Evolutionary conservation across 2,329 filamentous ascomycete species (phyloP).

Genomic region (Xylariaceae sp.): DNA sequence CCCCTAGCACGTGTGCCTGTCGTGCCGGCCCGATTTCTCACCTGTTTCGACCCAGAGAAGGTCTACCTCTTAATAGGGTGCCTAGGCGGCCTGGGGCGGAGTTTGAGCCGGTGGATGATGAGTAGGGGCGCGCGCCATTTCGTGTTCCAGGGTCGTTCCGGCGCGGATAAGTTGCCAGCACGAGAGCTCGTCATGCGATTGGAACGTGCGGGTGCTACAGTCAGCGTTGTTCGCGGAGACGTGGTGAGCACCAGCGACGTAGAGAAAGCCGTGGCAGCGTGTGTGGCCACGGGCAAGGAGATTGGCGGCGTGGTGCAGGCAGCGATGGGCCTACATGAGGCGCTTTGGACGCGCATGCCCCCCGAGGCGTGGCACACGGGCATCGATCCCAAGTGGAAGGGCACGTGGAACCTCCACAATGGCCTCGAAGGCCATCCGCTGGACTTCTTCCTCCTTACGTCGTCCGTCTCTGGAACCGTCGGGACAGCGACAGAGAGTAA

Average conservation of each 20-base stretch:
- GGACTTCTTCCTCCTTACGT: conserved; percentile 34
- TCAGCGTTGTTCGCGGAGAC: conserved; percentile 12
- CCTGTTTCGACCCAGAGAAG: background rate
- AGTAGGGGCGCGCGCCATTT: conserved; percentile 28
- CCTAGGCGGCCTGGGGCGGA: conserved; percentile 28
- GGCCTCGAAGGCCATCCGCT: conserved; percentile 10
- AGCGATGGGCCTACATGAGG: conserved; percentile 32
- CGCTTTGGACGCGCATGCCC: conserved; percentile 13
- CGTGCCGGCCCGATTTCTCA: background rate
- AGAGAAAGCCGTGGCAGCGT: background rate
- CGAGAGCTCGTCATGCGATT: conserved; percentile 17
- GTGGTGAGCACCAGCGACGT: conserved; percentile 8
- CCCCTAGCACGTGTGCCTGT: background rate
- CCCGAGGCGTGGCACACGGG: conserved; percentile 17
- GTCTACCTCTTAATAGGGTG: conserved; percentile 11
- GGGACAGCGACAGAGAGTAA: conserved; percentile 34
- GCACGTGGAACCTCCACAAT: conserved; percentile 18
- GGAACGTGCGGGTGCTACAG: background rate
- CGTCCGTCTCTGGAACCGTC: conserved; percentile 26
- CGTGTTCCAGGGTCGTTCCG: conserved; percentile 31
- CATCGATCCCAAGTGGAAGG: conserved; percentile 17
- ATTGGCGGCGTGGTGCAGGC: conserved; percentile 35
- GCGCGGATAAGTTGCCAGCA: conserved; percentile 16
- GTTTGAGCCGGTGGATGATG: conserved; percentile 25
- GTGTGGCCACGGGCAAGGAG: background rate